Evolutionary conservation across 1,284 basidiomycete species (phyloP), one percentile per base, ranked within the genome.

Genomic region (Tilletia caries): DNA sequence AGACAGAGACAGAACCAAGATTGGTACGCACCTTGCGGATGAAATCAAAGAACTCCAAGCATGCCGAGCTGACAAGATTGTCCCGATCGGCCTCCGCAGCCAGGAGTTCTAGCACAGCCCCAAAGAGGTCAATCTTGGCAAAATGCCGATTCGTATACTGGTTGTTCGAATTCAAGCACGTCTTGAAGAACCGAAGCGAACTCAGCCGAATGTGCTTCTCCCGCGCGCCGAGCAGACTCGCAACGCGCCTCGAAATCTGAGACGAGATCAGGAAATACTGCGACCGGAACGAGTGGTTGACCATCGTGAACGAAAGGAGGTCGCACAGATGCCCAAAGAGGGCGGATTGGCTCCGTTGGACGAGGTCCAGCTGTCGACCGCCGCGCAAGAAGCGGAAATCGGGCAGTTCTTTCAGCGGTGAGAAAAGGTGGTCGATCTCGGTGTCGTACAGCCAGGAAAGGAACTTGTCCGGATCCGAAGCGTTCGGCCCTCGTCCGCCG

Each of bases 31-130:
- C 75, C 48, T 69, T 86, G 88, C 88, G 70, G 91, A 98, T 91
- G 74, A 89, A 87, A 78, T 98, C 95, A 79, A 98, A 93, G 73
- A 93, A 92, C 82, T 98, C 95, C 79, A 96, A 90, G 85, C 93
- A 97, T 23, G 95, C 92, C 74, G 93, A 95, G 78, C 90, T 91
- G 60, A 98, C 86, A 74, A 99, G 87, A 83, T 95, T 98, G 84
- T 98, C 95, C 70, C 91, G 87, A 62, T 87, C 86, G 34, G 91
- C 91, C 84, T 98, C 95, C 66, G 88, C 88, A 43, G 91, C 83
- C 33, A 93, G 90, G 69, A 98, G 85, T 68, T 92, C 89, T 67
- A 98, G 85, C 70, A 98, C 89, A 5, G 92, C 91, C 73, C 89
- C 88, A 72, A 96, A 86, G 25, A 94, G 85, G 76, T 94, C 92